Conservation (phyloP, 495 filamentous ascomycete genomes). For the Neurospora hispaniola region DNA sequence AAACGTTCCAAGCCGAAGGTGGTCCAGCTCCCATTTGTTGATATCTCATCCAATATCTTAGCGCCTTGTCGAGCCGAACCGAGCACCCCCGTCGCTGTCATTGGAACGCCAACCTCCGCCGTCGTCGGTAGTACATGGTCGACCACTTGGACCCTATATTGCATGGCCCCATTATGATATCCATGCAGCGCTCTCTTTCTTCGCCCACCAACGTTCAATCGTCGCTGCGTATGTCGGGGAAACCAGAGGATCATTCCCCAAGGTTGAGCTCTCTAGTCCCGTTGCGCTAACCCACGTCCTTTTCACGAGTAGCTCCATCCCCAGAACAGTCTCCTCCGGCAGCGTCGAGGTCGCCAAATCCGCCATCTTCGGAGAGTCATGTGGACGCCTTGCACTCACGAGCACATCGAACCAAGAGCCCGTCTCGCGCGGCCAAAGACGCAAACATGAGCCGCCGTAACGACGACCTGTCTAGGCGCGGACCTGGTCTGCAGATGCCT, state of each 20-base stretch:
- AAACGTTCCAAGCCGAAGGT: background rate
- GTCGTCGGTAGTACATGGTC: constrained; percentile 19
- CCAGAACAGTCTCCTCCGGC: constrained; percentile 15
- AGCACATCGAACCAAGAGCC: constrained; percentile 33
- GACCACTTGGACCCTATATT: constrained; percentile 16
- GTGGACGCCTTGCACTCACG: constrained; percentile 30
- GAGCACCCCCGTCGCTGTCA: background rate
- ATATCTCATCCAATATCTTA: background rate
- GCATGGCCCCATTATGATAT: constrained; percentile 42
- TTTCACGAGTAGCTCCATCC: constrained; percentile 18
- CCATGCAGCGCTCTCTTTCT: constrained; percentile 44
- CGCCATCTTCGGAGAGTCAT: constrained; percentile 33
- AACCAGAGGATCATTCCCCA: constrained; percentile 1
- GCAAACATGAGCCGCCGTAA: constrained; percentile 23
- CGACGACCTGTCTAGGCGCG: constrained; percentile 28
- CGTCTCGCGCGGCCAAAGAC: constrained; percentile 25
- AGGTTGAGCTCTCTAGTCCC: constrained; percentile 1
- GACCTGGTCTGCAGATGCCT: constrained; percentile 26
- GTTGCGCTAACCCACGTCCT: background rate
- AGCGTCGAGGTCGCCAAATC: constrained; percentile 32
- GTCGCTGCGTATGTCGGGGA: constrained; percentile 37
- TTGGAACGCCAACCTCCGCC: background rate
- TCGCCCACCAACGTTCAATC: constrained; percentile 42
- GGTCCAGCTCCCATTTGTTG: background rate
- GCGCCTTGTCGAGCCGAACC: background rate